Conservation (phyloP, 805 yeast species). For the Barnettozyma sucrosica region DNA sequence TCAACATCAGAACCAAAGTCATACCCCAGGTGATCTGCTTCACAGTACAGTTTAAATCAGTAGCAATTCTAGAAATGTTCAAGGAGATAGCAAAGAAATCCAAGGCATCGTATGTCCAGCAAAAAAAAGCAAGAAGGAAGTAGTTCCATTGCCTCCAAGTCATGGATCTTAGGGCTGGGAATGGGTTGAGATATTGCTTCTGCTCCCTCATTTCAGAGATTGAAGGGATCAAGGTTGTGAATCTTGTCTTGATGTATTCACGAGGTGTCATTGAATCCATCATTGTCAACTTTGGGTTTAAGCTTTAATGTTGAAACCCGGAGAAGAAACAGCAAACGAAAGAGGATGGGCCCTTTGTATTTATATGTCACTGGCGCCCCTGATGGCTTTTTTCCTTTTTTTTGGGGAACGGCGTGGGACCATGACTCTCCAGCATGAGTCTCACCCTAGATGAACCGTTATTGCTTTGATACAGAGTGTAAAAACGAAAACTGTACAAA, state of each 20-base stretch:
- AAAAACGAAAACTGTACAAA: no score
- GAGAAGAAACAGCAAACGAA: background rate
- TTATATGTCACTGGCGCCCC: background rate
- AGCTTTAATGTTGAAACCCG: background rate
- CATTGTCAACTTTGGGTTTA: no score
- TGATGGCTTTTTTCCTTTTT: background rate
- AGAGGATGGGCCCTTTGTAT: background rate
- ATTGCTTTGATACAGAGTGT: no score
- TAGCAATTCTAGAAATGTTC: slow-evolving; percentile 44
- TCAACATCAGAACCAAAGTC: slow-evolving; percentile 59
- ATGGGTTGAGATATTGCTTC: slow-evolving; percentile 44
- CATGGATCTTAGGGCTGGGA: slow-evolving; percentile 33
- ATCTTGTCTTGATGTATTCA: slow-evolving; percentile 31
- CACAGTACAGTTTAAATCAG: slow-evolving; percentile 37
- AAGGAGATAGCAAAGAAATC: slow-evolving; percentile 55
- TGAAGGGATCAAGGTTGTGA: slow-evolving; percentile 44
- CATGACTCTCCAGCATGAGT: background rate
- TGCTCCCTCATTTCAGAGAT: slow-evolving; percentile 32
- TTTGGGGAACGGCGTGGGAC: background rate
- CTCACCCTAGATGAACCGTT: background rate
- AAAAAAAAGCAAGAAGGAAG: slow-evolving; percentile 48
- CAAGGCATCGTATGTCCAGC: slow-evolving; percentile 63
- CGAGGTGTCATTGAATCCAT: slow-evolving; percentile 3
- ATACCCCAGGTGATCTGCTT: slow-evolving; percentile 51
- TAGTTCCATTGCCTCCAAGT: slow-evolving; percentile 43